A percentile compares a stretch with the other conserved stretches of the same genome.
Evolutionary conservation across 129 eudicot species (phyloP).

Genomic region (Pseudognaphalium luteoalbum): DNA sequence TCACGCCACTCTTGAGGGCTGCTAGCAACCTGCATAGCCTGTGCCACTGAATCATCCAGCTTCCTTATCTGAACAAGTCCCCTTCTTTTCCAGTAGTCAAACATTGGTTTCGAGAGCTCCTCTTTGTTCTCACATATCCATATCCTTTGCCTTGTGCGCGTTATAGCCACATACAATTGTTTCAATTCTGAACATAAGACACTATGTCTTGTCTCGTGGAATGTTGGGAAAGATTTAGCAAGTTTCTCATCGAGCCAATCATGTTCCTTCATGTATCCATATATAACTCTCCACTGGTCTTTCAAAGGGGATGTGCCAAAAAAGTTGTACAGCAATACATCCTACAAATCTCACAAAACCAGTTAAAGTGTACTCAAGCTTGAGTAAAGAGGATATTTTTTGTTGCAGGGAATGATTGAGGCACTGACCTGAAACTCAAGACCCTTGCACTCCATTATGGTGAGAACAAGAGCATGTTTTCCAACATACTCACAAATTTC

Average conservation of each 20-base stretch:
- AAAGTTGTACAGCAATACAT: constrained; percentile 73
- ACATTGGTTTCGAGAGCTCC: constrained; percentile 67
- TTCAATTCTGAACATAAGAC: constrained; percentile 77
- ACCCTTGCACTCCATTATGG: constrained; percentile 84
- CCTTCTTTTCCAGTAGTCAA: constrained; percentile 71
- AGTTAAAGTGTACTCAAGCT: no score
- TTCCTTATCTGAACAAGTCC: constrained; percentile 58
- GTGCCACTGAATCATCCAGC: constrained; percentile 64
- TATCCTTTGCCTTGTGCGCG: constrained; percentile 77
- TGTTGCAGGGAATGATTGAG: no score
- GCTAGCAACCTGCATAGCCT: constrained; percentile 84
- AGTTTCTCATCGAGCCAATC: constrained; percentile 45
- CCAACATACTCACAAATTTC: constrained; percentile 59
- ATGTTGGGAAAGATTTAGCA: constrained; percentile 47
- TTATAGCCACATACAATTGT: constrained; percentile 79
- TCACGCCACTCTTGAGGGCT: constrained; percentile 75
- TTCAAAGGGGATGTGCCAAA: constrained; percentile 75
- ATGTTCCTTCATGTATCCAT: constrained; percentile 57
- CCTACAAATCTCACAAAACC: constrained; percentile 33
- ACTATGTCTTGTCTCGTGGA: constrained; percentile 52
- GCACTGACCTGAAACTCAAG: constrained; percentile 72
- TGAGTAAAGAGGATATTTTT: no score
- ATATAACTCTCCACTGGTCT: constrained; percentile 73
- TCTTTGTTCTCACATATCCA: constrained; percentile 78
- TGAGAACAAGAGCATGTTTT: constrained; percentile 69